Conservation (phyloP, 2,329 filamentous ascomycete genomes). For the Hirsutella minnesotensis region DNA sequence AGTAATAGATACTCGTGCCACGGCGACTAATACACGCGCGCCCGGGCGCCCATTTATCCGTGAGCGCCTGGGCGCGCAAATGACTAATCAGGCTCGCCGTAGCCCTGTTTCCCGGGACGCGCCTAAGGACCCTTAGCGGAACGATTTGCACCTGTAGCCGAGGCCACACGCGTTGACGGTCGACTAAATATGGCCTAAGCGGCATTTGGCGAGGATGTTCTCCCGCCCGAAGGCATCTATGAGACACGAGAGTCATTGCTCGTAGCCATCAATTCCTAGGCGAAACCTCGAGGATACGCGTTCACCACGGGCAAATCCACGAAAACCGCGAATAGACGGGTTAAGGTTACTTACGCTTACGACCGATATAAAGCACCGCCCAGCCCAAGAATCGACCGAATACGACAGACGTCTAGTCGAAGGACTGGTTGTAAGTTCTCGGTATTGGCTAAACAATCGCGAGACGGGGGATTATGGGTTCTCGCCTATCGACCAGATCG, state of each 20-base stretch:
- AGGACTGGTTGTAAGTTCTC: slow-evolving; percentile 1
- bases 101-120: too few species aligned
- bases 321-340: not conserved
- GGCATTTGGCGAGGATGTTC: not conserved
- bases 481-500: slow-evolving; percentile 3
- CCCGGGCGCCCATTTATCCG: too few species aligned
- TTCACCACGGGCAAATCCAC: not conserved
- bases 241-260: too few species aligned
- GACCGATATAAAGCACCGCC: not conserved
- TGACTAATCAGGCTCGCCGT: too few species aligned
- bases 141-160: too few species aligned
- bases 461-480: not conserved
- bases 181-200: not conserved
- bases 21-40: too few species aligned
- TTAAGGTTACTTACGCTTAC: not conserved
- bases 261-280: not conserved
- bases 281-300: not conserved
- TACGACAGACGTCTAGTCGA: not conserved
- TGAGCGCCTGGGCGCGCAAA: too few species aligned
- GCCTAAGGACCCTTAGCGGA: too few species aligned
- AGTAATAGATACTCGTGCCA: too few species aligned
- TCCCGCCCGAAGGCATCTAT: not conserved
- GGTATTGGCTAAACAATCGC: not conserved
- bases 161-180: too few species aligned
- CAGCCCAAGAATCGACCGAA: not conserved